phyloP scores from a whole-genome alignment of 2,329 filamentous ascomycete species.

The Ramularia collo-cygni region DNA sequence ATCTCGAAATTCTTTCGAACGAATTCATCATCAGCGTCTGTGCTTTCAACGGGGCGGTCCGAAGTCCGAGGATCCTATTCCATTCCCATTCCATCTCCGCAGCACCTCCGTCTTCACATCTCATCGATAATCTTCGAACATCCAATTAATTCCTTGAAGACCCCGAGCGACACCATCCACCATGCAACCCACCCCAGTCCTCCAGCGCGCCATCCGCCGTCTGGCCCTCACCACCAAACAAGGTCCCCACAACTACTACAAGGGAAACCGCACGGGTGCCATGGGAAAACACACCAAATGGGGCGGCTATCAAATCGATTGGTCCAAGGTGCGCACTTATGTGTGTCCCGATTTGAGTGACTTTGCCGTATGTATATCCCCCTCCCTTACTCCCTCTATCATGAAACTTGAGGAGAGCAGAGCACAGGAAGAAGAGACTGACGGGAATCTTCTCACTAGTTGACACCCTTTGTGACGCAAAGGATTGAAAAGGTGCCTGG shows the following conservation, averaged over 20 bases:
- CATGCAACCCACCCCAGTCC: conserved; percentile 57
- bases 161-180: no score
- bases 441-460: conserved; percentile 48
- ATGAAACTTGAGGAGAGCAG: neutral
- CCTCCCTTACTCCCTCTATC: no score
- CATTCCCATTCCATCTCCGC: no score
- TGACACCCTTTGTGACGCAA: conserved; percentile 70
- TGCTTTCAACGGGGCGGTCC: no score
- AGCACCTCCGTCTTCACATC: no score
- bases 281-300: conserved; percentile 80
- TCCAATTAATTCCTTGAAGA: no score
- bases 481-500: conserved; percentile 49
- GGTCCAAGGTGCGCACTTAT: conserved; percentile 82
- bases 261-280: conserved; percentile 81
- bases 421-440: no score
- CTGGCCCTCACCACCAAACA: conserved; percentile 85
- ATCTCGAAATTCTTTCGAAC: no score
- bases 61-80: no score
- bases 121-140: no score
- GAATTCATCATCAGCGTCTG: no score
- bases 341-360: conserved; percentile 65
- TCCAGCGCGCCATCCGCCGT: conserved; percentile 65
- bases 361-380: conserved; percentile 63
- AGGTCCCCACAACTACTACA: conserved; percentile 91
- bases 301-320: conserved; percentile 80